Base-by-base conservation (phyloP, 179 eudicot species). In the Patellifolia procumbens region DNA sequence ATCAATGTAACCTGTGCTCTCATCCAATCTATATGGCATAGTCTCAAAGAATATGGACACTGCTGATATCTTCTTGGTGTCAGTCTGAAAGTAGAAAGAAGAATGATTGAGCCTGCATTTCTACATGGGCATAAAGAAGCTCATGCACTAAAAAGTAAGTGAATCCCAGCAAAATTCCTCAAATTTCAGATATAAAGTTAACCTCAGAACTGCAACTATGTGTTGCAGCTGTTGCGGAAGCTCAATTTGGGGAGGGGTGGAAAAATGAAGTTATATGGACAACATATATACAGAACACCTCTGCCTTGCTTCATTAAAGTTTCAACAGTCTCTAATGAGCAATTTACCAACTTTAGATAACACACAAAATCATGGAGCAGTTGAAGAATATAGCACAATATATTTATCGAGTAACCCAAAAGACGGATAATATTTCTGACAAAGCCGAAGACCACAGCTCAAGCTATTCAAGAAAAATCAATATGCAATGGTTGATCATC, bases 1-100 rank as follows among this genome's bases (percentile, higher is more conserved):
- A 72, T 94, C 98, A 72, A 94, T 94, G 52, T 88, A 89, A 65
- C 98, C 98, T 53, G 96, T 94, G 89, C 88, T 91, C 78, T 94
- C 97, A 70, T 94, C 78, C 86, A 94, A 83, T 86, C 97, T 88
- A 78, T 94, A 94, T 68, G 98, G 98, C 98, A 94, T 92, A 58
- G 98, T 94, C 89, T 94, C 98, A 76, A 94, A 94, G 75, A 92
- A 94, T 32, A 94, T 94, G 58, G 98, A 94, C 43, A 87, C 91
- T 46, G 98, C 97, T 74, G 98, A 94, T 81, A 94, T 94, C 87
- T 94, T 94, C 89, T 94, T 94, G 63, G 98, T 92, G 76, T 94
- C 98, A 42, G 98, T 94, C 98, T 94, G 91, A 80, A 42, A 43
- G 26, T 60, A 37, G 5, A 66, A 69, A 78, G 31, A 56, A 75